phyloP scores from a whole-genome alignment of 176 grass and related monocot genomes.

The Oryza longistaminata region DNA sequence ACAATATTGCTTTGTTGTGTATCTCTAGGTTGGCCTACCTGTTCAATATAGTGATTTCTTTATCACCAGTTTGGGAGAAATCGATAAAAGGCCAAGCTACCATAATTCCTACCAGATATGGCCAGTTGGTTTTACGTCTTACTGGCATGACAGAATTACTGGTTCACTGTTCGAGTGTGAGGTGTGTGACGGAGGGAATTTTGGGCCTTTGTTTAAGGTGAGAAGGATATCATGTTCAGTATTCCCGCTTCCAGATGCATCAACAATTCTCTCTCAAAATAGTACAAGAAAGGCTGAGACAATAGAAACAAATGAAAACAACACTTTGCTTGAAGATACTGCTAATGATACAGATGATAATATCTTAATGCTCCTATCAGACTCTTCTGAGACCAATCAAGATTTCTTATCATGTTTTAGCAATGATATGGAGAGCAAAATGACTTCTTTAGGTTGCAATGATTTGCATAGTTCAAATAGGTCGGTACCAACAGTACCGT shows the following conservation, averaged over 20 bases:
- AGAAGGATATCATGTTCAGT: constrained; percentile 81
- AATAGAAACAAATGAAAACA: constrained; percentile 68
- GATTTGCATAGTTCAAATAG: constrained; percentile 32
- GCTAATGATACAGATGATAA: constrained; percentile 64
- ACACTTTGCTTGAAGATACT: constrained; percentile 48
- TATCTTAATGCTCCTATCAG: constrained; percentile 61
- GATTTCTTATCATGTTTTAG: constrained; percentile 62
- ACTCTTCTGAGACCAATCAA: constrained; percentile 55
- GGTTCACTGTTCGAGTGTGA: constrained; percentile 97
- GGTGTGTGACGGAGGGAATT: constrained; percentile 72
- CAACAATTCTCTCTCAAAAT: constrained; percentile 71
- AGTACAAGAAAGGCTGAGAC: constrained; percentile 50
- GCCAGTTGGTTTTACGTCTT: constrained; percentile 87
- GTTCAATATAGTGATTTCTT: constrained; percentile 91
- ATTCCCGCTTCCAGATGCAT: constrained; percentile 68
- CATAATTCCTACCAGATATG: constrained; percentile 77
- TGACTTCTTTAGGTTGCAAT: constrained; percentile 29
- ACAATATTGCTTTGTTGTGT: constrained; percentile 31
- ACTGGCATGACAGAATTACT: constrained; percentile 95
- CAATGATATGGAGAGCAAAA: constrained; percentile 46
- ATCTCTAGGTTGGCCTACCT: constrained; percentile 74
- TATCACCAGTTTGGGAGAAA: constrained; percentile 79
- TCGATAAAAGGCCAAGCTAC: constrained; percentile 70
- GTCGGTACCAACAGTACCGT: constrained; percentile 4
- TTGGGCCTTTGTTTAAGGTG: constrained; percentile 78